Percentiles rank a stretch among this genome's conserved stretches.
These are phyloP conservation scores for Prasinococcaceae sp. DNA, from an alignment of 139 green algal species.

Conservation along the genomic window DNA sequence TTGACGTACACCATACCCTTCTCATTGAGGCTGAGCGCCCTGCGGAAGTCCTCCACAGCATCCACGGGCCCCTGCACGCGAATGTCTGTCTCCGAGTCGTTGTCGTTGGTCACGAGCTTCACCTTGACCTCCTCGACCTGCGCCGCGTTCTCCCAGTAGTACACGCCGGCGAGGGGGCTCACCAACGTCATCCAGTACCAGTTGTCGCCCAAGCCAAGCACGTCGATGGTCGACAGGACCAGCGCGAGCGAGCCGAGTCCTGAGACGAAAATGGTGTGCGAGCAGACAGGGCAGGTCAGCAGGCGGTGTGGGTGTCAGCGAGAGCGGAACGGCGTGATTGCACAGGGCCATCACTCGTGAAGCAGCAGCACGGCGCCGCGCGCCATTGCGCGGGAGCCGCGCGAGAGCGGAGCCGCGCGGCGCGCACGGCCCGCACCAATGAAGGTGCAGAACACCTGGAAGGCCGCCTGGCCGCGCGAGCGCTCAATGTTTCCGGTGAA, in stretches of 20 bases:
- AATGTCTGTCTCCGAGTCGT: conserved; percentile 31
- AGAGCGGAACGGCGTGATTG: too few relatives aligned
- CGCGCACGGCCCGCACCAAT: too few relatives aligned
- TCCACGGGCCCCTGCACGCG: conserved; percentile 33
- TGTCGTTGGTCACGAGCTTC: conserved; percentile 36
- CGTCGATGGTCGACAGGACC: conserved; percentile 33
- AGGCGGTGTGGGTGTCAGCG: too few relatives aligned
- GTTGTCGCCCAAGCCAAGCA: conserved; percentile 23
- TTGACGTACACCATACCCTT: conserved; percentile 39
- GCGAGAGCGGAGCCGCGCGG: too few relatives aligned
- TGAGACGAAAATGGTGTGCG: too few relatives aligned
- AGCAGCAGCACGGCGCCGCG: too few relatives aligned
- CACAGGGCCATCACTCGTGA: too few relatives aligned
- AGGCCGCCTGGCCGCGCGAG: conserved; percentile 25
- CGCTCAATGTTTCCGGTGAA: conserved; percentile 33
- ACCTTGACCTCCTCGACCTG: conserved; percentile 35
- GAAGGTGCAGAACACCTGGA: conserved; percentile 33
- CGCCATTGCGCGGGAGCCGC: too few relatives aligned
- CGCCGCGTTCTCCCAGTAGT: conserved; percentile 31
- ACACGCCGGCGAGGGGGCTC: conserved; percentile 24
- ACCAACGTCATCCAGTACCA: conserved; percentile 31
- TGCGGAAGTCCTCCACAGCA: conserved; percentile 28
- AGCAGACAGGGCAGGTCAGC: too few relatives aligned
- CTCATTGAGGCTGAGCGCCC: conserved; percentile 23
- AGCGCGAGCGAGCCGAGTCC: conserved; percentile 26